These are phyloP conservation scores for Tylopilus microsporus DNA, from an alignment of 1,284 basidiomycete species.

Conservation along the genomic window DNA sequence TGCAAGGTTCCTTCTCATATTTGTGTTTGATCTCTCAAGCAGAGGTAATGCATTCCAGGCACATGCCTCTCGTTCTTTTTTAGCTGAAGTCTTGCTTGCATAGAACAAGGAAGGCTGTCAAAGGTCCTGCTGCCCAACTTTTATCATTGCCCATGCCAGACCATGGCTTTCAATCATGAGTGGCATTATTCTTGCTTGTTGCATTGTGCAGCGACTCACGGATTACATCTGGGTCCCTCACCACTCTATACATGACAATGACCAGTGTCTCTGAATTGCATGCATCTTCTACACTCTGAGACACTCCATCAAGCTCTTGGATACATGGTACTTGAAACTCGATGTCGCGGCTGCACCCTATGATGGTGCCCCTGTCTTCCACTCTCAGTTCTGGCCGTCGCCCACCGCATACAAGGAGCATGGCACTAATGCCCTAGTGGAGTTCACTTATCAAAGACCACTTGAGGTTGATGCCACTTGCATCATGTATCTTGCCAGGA, in stretches of 20 bases:
- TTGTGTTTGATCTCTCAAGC: not conserved
- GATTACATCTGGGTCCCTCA: no score
- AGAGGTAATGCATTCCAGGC: not conserved
- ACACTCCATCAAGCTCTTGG: not conserved
- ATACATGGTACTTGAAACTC: constrained; percentile 12
- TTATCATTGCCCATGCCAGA: no score
- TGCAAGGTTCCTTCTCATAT: constrained; percentile 15
- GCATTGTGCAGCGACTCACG: not conserved
- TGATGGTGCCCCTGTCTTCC: not conserved
- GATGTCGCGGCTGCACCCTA: no score
- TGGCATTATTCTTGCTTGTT: not conserved
- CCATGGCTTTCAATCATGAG: constrained; percentile 1
- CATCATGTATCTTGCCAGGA: constrained; percentile 10
- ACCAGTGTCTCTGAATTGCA: no score
- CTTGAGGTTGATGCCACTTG: constrained; percentile 3
- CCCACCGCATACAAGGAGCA: constrained; percentile 1
- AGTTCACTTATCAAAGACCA: constrained; percentile 7
- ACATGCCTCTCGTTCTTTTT: not conserved
- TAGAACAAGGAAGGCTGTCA: not conserved
- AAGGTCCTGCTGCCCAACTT: not conserved
- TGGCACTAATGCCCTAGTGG: not conserved
- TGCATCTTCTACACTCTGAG: constrained; percentile 12
- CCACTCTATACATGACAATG: no score
- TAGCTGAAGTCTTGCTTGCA: not conserved
- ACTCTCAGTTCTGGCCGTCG: constrained; percentile 18